A percentile compares a stretch with the other conserved stretches of the same genome.
Evolutionary conservation across 768 basidiomycete species (phyloP).

Genomic region (Brasilioporus rufonigricans): DNA sequence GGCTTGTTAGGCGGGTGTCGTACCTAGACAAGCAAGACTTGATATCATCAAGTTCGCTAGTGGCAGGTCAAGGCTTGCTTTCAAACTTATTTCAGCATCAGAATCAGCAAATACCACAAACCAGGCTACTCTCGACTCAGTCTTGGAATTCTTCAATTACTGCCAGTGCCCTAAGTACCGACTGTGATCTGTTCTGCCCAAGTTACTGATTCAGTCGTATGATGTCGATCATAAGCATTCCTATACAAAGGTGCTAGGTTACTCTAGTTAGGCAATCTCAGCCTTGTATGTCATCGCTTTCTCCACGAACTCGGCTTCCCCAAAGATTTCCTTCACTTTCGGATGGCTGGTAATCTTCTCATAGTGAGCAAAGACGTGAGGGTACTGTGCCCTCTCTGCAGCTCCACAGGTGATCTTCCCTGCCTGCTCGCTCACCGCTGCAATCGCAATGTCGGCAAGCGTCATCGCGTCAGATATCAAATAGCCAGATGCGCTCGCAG

Average conservation of each 20-base stretch:
- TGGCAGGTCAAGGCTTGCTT: too few relatives aligned
- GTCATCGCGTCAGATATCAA: conserved; percentile 24
- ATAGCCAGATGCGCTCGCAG: conserved; percentile 16
- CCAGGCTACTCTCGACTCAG: too few relatives aligned
- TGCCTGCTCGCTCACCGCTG: conserved; percentile 21
- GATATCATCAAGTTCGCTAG: too few relatives aligned
- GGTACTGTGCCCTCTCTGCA: conserved; percentile 26
- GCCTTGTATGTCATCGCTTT: conserved; percentile 10
- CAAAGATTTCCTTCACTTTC: conserved; percentile 19
- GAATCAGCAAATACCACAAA: too few relatives aligned
- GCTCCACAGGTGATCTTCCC: conserved; percentile 25
- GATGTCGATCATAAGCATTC: neutral
- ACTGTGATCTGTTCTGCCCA: neutral
- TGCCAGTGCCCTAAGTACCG: too few relatives aligned
- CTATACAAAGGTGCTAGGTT: neutral
- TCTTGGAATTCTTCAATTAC: neutral
- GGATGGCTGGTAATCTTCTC: conserved; percentile 19
- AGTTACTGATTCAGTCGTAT: too few relatives aligned
- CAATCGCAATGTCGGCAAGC: conserved; percentile 28
- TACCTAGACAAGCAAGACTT: conserved; percentile 7
- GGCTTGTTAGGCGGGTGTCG: neutral
- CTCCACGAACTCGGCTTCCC: conserved; percentile 18
- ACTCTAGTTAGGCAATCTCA: conserved; percentile 2
- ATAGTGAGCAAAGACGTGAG: conserved; percentile 26
- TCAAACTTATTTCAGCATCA: too few relatives aligned